phyloP scores from a whole-genome alignment of 2,329 filamentous ascomycete species.

The Chrysosporium queenslandicum region DNA sequence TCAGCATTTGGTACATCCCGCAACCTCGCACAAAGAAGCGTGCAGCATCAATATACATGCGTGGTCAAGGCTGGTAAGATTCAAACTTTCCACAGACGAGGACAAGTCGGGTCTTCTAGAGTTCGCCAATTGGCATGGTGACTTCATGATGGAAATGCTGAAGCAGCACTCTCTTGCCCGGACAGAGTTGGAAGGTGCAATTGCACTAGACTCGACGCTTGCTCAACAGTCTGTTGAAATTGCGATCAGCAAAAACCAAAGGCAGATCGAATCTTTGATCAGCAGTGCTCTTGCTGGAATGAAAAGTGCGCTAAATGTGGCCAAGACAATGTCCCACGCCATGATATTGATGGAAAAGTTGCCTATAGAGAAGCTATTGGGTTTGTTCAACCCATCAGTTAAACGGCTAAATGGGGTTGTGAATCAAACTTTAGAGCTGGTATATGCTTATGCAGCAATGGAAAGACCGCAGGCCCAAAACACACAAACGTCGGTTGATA shows the following conservation, averaged over 20 bases:
- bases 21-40: slow-evolving; percentile 49
- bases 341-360: slow-evolving; percentile 37
- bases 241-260: slow-evolving; percentile 48
- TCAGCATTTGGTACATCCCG: slow-evolving; percentile 47
- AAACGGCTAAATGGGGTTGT: slow-evolving; percentile 38
- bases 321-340: slow-evolving; percentile 34
- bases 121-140: slow-evolving; percentile 47
- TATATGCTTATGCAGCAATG: slow-evolving; percentile 35
- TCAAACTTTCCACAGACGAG: slow-evolving; percentile 47
- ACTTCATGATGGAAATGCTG: slow-evolving; percentile 44
- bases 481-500: slow-evolving; percentile 18
- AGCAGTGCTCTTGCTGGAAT: slow-evolving; percentile 45
- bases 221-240: slow-evolving; percentile 41
- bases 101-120: slow-evolving; percentile 36
- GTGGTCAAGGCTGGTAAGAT: slow-evolving; percentile 49
- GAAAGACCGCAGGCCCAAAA: slow-evolving; percentile 20
- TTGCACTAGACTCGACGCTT: slow-evolving; percentile 31
- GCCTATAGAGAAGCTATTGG: slow-evolving; percentile 40
- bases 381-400: slow-evolving; percentile 44
- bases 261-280: slow-evolving; percentile 47
- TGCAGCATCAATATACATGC: slow-evolving; percentile 49
- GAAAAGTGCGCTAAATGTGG: slow-evolving; percentile 38
- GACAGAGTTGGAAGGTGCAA: slow-evolving; percentile 49
- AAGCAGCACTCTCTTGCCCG: slow-evolving; percentile 48
- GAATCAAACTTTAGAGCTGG: slow-evolving; percentile 41